Conservation (phyloP, 805 yeast genomes). For the Monosporozyma unispora region DNA sequence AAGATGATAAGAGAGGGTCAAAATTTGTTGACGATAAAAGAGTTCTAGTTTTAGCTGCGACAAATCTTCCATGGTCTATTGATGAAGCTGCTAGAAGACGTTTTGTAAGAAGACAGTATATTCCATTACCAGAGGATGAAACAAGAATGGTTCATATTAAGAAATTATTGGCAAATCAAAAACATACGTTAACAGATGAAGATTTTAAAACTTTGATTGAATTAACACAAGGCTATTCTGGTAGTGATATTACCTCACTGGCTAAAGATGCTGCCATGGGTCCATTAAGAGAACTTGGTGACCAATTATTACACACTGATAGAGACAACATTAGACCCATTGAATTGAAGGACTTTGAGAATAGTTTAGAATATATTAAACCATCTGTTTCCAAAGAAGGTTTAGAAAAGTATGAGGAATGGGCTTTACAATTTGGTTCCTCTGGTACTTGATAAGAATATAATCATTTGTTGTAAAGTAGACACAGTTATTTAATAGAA, state of each 20-base stretch:
- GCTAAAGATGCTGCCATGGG: constrained; percentile 99
- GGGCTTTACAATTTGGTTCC: constrained; percentile 84
- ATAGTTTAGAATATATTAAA: constrained; percentile 67
- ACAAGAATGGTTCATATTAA: constrained; percentile 66
- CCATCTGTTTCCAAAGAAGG: constrained; percentile 87
- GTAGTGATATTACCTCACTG: constrained; percentile 84
- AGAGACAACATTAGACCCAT: constrained; percentile 75
- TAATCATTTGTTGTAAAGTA: not conserved
- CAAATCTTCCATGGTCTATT: constrained; percentile 93
- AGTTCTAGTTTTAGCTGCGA: constrained; percentile 87
- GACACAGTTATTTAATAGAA: not conserved
- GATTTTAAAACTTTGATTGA: constrained; percentile 55
- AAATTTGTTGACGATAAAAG: constrained; percentile 38
- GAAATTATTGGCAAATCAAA: constrained; percentile 61
- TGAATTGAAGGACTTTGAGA: constrained; percentile 59
- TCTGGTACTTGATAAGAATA: constrained; percentile 52
- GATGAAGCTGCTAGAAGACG: constrained; percentile 96
- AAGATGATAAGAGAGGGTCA: constrained; percentile 35
- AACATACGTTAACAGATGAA: constrained; percentile 52
- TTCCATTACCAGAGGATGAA: constrained; percentile 84
- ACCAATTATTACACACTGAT: constrained; percentile 56
- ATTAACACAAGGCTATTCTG: constrained; percentile 79
- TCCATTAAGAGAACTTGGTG: constrained; percentile 84
- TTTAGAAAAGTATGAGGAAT: constrained; percentile 66
- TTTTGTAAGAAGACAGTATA: constrained; percentile 84